Base-by-base conservation (phyloP, 2,329 filamentous ascomycete genomes). In the Ceratocystis papillata region DNA sequence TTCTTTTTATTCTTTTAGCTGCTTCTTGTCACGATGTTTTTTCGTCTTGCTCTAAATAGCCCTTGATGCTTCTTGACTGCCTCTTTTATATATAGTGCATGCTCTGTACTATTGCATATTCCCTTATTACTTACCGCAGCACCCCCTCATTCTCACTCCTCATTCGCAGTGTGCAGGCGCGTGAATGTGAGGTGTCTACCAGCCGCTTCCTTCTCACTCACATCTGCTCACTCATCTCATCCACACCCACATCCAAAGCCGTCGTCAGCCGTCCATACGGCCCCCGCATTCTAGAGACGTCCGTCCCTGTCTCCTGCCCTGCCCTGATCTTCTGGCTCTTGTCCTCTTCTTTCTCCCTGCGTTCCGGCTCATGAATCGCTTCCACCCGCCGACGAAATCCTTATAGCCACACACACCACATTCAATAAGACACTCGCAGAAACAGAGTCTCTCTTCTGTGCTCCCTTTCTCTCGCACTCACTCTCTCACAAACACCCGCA, bases 11-110 rank as follows among this genome's bases (percentile, higher is more conserved):
- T 30, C n/a, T 44, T 41, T 61, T 33, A 33, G 37, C 64, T 44
- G 59, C 63, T 63, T 62, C 44, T 8, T 41, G 57, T 66, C 57
- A 53, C 37, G 28, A 60, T 60, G 37, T 57, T 45, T 15, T 41
- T 62, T 57, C 33, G 20, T 50, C 33, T 15, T 65, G 45, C 45
- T 25, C 25, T 63, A 15, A 10, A 33, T 22, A 30, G 53, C 25
- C 22, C 46, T 65, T 60, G 62, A 28, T 46, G n/a, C 37, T 59
- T 37, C 33, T 37, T 12, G 10, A 37, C 33, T 37, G 3, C 33
- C 8, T 37, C 33, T 37, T 8, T 46, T 46, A 22, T 55, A 55
- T 44, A 64, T 37, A 22, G 17, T 55, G 15, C n/a, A 30, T 30
- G 28, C 53, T n/a, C 15, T 17, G 55, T 30, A 15, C 20, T 50